Base-by-base conservation (phyloP, 495 filamentous ascomycete species). In the Penicillium verhagenii region DNA sequence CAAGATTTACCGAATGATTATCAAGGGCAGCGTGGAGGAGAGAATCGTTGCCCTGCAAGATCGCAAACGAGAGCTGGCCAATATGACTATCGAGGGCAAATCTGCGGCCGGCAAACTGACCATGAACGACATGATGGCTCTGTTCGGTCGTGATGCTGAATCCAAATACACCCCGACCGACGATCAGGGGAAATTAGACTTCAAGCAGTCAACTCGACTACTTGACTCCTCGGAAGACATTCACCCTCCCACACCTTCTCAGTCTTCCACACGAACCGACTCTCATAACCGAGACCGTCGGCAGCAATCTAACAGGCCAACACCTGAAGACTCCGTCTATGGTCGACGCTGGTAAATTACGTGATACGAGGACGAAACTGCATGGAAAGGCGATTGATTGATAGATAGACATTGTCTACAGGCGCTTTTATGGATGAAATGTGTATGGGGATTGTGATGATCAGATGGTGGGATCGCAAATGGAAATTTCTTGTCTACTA, bases 41-140 rank as follows among this genome's bases (percentile, higher is more conserved):
- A 83, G 91, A 44, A 98, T 98, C 59, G 70, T 98, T 4, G 90
- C 87, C 45, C 81, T 98, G 29, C 94, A 98, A 69, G 85, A 96
- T 44, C 89, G 91, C 65, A 98, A 98, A 75, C 81, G 93, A 19
- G 82, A 89, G 58, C 81, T 98, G 6, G 92, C 95, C 21, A 86
- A 89, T 59, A 81, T 86, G 51, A 87, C 91, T 11, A 89, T 96
- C 54, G 91, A 92, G 64, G 88, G 91, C 66, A 88, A 87, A 70
- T 84, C 83, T 24, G 84, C 86, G 20, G 80, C 79, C 6, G 81
- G 83, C 56, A 97, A 97, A 68, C 73, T 98, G 47, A 90, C 86
- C 52, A 87, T 97, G 85, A 86, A 90, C 62, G 94, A 98, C 75
- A 96, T 98, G 63, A 73, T 98, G 75, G 82, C 87, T 4, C 75